Base-by-base conservation (phyloP, 306 rosid genomes). In the Lathyrus sativus region DNA sequence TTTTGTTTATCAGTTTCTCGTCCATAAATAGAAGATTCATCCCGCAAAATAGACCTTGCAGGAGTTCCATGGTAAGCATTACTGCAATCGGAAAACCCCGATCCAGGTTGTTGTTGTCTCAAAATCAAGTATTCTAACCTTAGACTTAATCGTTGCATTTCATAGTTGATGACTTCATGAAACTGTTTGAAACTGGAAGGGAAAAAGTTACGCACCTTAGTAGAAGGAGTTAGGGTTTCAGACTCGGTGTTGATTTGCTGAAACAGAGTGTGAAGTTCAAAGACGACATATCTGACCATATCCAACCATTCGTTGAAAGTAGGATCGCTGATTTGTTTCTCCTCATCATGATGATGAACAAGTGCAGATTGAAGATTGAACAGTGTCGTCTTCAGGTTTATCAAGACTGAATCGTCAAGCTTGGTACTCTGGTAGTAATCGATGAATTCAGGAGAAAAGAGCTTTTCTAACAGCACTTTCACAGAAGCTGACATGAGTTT, bases 1-100 rank as follows among this genome's bases (percentile, higher is more conserved):
- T 9, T 28, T 18, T 73, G 45, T 55, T 28, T 73, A 35, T 83
- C 84, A 35, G 3, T n/a, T 1, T 44, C 50, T 55, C 75, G 69
- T 6, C 80, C 84, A 70, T 35, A 73, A 17, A 76, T 73, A 69
- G 42, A 43, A 39, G 67, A 67, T 61, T 79, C 82, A 9, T 79
- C 80, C 2, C 3, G 0, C 26, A 24, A 24, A 24, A 24, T 24
- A 24, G 26, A 24, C 1, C 26, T 24, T 24, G 35, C 5, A 31
- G 35, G 35, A 31, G 7, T 31, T 31, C 35, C 35, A 31, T 31
- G 35, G 6, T 0, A 31, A 31, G 1, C 35, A 31, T 31, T 4
- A 1, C 6, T 31, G 35, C 0, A 31, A 31, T 31, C 3, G 3
- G 6, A 31, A 31, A 31, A 31, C 35, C 6, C 35, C 7, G 1